These are phyloP conservation scores for Pythium insidiosum DNA, from an alignment of 352 stramenopile species.

Conservation along the genomic window DNA sequence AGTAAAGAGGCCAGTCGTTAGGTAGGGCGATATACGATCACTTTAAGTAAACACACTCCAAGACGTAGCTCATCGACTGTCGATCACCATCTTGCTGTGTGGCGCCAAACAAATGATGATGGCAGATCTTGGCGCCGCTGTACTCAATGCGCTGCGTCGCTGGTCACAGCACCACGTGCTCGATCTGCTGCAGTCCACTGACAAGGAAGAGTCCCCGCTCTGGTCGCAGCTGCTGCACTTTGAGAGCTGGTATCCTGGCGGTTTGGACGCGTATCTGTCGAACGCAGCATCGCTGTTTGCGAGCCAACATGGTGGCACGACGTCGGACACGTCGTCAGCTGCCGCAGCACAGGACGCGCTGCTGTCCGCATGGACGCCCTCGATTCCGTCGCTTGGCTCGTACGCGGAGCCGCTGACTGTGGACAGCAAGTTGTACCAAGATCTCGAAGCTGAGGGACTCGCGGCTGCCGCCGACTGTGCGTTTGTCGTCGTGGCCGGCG, in stretches of 20 bases:
- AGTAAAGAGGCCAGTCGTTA: too few species aligned
- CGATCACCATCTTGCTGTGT: not conserved
- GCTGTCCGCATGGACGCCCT: constrained; percentile 28
- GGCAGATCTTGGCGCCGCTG: not conserved
- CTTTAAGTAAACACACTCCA: too few species aligned
- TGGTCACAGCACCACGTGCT: constrained; percentile 45
- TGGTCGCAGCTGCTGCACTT: constrained; percentile 48
- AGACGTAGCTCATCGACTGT: too few species aligned
- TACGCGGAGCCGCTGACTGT: constrained; percentile 16
- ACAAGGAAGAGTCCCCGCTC: constrained; percentile 11
- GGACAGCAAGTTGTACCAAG: constrained; percentile 25
- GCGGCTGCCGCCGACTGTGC: constrained; percentile 67
- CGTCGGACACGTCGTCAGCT: not conserved
- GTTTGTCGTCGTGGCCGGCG: constrained; percentile 97
- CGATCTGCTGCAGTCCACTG: constrained; percentile 8
- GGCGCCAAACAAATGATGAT: not conserved
- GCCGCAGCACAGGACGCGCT: too few species aligned
- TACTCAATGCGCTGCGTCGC: constrained; percentile 1
- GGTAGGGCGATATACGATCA: too few species aligned
- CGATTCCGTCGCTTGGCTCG: constrained; percentile 31
- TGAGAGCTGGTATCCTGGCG: constrained; percentile 55
- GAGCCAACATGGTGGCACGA: not conserved
- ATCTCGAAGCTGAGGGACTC: constrained; percentile 41
- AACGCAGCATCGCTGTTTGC: constrained; percentile 38
- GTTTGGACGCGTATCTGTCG: constrained; percentile 42